A percentile compares a stretch with the other conserved stretches of the same genome.
Evolutionary conservation across 257 asterid species (phyloP).

Genomic region (Solanum tarijense): DNA sequence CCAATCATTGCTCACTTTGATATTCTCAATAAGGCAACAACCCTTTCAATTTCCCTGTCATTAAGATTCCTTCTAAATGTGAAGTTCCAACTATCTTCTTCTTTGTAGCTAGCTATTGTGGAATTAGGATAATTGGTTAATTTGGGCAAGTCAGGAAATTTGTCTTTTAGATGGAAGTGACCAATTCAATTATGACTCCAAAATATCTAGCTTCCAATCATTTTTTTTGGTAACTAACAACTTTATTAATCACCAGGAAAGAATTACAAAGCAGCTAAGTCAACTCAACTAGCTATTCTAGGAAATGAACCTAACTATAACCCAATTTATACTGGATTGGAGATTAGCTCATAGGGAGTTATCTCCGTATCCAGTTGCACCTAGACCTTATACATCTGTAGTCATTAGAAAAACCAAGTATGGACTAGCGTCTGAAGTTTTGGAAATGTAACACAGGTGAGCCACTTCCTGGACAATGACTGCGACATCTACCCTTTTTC

Average conservation of each 20-base stretch:
- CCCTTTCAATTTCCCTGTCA: not conserved
- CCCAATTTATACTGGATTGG: not conserved
- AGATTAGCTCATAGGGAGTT: not conserved
- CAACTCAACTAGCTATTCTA: not conserved
- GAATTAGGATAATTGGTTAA: not conserved
- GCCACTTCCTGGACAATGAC: not conserved
- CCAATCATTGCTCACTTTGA: not conserved
- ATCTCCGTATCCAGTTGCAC: not conserved
- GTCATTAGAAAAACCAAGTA: not conserved
- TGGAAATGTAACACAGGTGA: not conserved
- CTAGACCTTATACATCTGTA: not conserved
- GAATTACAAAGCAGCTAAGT: not conserved
- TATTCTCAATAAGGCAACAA: not conserved
- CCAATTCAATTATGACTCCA: not conserved
- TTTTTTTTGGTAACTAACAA: not conserved
- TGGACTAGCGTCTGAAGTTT: not conserved
- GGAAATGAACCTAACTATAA: not conserved
- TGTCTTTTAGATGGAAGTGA: not conserved
- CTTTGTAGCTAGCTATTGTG: not conserved
- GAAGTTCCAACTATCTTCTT: not conserved
- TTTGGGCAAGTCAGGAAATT: not conserved
- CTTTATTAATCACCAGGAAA: not conserved
- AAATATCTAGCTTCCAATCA: not conserved
- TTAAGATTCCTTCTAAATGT: not conserved
- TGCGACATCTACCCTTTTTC: not conserved